A percentile compares a stretch with the other conserved stretches of the same genome.
Conservation (phyloP, 495 filamentous ascomycete species). For the Tuber magnatum region DNA sequence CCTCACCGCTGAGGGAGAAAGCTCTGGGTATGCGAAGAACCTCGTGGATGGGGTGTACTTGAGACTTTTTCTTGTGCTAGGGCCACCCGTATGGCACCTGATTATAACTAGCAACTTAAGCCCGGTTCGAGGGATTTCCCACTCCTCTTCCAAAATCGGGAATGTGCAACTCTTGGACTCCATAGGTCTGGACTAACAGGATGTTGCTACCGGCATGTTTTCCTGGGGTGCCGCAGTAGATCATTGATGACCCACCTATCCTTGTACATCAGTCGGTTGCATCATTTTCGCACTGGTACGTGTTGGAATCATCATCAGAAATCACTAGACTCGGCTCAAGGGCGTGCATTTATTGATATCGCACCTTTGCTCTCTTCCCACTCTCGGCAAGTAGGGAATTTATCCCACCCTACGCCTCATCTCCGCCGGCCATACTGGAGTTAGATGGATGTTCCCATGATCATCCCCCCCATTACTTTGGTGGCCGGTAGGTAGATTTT, state of each 20-base stretch:
- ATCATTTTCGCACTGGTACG: not conserved
- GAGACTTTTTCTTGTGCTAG: not conserved
- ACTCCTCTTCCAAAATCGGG: not conserved
- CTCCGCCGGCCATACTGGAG: slow-evolving; percentile 1
- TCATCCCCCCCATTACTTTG: not conserved
- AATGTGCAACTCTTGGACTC: not conserved
- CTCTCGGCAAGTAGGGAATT: not conserved
- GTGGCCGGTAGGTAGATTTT: not conserved
- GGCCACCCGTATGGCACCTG: not conserved
- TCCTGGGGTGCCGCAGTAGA: slow-evolving; percentile 2
- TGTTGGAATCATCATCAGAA: not conserved
- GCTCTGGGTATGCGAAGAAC: not conserved
- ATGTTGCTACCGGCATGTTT: not conserved
- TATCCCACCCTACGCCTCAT: not conserved
- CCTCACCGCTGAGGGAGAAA: not conserved
- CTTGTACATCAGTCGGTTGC: slow-evolving; percentile 2
- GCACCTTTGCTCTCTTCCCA: not conserved
- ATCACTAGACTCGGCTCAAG: not conserved
- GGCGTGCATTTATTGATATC: slow-evolving; percentile 1
- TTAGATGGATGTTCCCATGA: not conserved
- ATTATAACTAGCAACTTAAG: not conserved
- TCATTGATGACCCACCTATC: not conserved
- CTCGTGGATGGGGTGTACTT: not conserved
- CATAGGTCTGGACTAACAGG: not conserved
- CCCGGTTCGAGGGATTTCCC: not conserved